These are phyloP conservation scores for Trichoderma sp. DNA, from an alignment of 2,329 filamentous ascomycete genomes.

Conservation along the genomic window DNA sequence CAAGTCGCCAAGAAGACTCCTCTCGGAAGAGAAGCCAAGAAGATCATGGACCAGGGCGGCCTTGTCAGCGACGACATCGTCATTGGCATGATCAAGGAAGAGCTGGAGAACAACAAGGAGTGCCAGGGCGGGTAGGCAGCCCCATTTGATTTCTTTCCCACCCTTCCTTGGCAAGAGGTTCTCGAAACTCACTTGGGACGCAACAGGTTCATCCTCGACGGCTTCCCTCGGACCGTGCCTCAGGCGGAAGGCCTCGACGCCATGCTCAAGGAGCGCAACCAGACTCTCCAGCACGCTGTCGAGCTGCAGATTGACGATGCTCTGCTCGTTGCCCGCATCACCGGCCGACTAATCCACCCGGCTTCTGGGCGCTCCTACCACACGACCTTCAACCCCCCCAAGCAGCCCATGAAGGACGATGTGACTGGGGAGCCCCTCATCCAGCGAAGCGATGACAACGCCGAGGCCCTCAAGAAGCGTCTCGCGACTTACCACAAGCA, in stretches of 20 bases:
- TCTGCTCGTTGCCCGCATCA: slow-evolving; percentile 93
- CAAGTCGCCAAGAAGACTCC: slow-evolving; percentile 97
- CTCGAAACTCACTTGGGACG: slow-evolving; percentile 13
- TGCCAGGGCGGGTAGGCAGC: slow-evolving; percentile 84
- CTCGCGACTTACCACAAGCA: slow-evolving; percentile 91
- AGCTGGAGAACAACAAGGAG: slow-evolving; percentile 90
- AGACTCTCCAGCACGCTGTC: slow-evolving; percentile 90
- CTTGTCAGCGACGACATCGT: slow-evolving; percentile 99
- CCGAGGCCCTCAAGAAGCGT: slow-evolving; percentile 92
- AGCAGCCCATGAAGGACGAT: slow-evolving; percentile 92
- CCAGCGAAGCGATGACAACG: slow-evolving; percentile 96
- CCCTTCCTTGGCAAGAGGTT: neutral
- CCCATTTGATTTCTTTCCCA: slow-evolving; percentile 30
- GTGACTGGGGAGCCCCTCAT: slow-evolving; percentile 94
- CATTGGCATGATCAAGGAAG: slow-evolving; percentile 99
- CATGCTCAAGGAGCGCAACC: slow-evolving; percentile 78
- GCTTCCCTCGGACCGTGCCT: slow-evolving; percentile 94
- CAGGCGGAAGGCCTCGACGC: slow-evolving; percentile 93
- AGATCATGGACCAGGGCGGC: slow-evolving; percentile 99
- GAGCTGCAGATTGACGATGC: slow-evolving; percentile 96
- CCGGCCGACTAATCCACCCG: slow-evolving; percentile 91
- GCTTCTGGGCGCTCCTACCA: slow-evolving; percentile 97
- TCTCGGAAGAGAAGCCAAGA: slow-evolving; percentile 95
- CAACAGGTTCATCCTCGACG: slow-evolving; percentile 92
- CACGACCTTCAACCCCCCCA: slow-evolving; percentile 98